Base-by-base conservation (phyloP, 139 green algal species). In the Monoraphidium neglectum region DNA sequence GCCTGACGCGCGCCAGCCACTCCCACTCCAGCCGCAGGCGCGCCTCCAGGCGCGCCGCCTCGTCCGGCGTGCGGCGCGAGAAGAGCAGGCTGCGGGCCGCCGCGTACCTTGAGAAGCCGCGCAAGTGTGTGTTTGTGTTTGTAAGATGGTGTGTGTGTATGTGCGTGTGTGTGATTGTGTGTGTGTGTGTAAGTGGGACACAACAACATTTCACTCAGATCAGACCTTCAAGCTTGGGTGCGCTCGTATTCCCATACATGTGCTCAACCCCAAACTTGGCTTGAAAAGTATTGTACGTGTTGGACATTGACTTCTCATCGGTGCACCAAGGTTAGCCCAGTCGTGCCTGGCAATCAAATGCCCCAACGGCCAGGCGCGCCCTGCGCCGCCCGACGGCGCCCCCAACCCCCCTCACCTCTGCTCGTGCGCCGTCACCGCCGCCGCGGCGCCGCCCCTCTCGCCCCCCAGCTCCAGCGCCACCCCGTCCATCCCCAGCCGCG, bases 401-500 rank as follows among this genome's bases (percentile, higher is more conserved):
- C 57, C n/a, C 57, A 37, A 33, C 8, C 28, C 10, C 57, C 28
- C 28, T 65, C 26, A 33, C 57, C 57, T 8, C 57, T 33, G 10
- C 57, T 16, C 12, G 43, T 51, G 12, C 8, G 57, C 51, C 21
- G 18, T 60, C 18, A 21, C 51, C 21, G 51, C 51, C 51, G 38
- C 30, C 18, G 72, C 28, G 13, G 43, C 72, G 4, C 3, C 72
- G 21, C 59, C 72, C 43, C 46, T 62, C 28, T 33, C 32, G 32
- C 23, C 43, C n/a, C 40, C 53, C 43, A 78, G 59, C 46, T 70
- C 26, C 72, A 78, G 51, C 28, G 60, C 43, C 61, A 78, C 60
- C 36, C 37, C 68, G 4, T 57, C 72, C 51, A 30, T 49, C 5
- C 56, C 56, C n/a, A 33, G n/a, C 56, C 26, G 26, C 26, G 26